Percentiles rank a stretch among this genome's conserved stretches.
Evolutionary conservation across 495 filamentous ascomycete genomes (phyloP).

Genomic region (Elaphomyces granulatus): DNA sequence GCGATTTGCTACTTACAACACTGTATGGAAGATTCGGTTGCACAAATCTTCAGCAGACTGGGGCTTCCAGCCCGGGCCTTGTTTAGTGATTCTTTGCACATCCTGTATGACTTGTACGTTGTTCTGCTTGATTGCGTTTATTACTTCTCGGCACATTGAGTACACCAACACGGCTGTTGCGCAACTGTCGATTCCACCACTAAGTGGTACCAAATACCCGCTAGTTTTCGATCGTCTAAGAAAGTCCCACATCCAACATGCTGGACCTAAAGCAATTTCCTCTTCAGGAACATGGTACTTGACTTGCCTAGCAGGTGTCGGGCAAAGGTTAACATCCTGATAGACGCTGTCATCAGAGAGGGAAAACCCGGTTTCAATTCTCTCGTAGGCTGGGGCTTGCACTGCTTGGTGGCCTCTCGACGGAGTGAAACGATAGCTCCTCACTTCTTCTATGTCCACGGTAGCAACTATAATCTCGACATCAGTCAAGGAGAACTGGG

Average conservation of each 20-base stretch:
- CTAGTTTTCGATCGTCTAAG: conserved; percentile 48
- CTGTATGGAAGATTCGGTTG: conserved; percentile 57
- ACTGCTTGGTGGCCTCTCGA: conserved; percentile 45
- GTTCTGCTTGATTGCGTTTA: conserved; percentile 46
- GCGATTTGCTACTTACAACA: no score
- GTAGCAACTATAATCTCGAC: conserved; percentile 78
- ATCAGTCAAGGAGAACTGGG: conserved; percentile 63
- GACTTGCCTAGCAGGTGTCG: conserved; percentile 28
- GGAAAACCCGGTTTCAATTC: conserved; percentile 29
- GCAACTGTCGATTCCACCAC: conserved; percentile 57
- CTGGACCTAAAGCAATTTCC: conserved; percentile 57
- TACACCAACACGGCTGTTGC: conserved; percentile 53
- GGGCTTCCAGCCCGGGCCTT: conserved; percentile 28
- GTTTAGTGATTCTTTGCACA: conserved; percentile 45
- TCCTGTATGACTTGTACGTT: conserved; percentile 60
- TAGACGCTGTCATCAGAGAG: conserved; percentile 23
- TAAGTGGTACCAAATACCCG: conserved; percentile 45
- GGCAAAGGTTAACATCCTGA: conserved; percentile 25
- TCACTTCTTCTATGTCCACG: conserved; percentile 65
- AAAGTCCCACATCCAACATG: conserved; percentile 79
- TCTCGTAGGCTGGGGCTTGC: conserved; percentile 19
- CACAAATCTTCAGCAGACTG: conserved; percentile 47
- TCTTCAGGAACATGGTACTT: conserved; percentile 53
- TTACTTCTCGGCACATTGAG: conserved; percentile 65
- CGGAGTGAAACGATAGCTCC: conserved; percentile 36